Evolutionary conservation across 2,329 filamentous ascomycete species (phyloP).

Genomic region (Calonectria ilicicola): DNA sequence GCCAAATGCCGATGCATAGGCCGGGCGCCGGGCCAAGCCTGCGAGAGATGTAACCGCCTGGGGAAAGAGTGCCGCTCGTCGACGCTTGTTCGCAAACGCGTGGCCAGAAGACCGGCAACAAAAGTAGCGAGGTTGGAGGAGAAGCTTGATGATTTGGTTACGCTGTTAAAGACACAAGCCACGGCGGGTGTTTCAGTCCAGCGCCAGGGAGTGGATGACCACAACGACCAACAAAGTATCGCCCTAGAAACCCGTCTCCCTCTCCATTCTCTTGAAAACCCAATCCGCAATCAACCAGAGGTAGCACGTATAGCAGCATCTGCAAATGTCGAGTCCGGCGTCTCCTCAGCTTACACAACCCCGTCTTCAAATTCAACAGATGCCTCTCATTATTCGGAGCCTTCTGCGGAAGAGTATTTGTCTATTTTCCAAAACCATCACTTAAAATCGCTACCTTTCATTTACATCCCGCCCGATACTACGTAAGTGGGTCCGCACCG

Average conservation of each 20-base stretch:
- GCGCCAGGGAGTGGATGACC: not conserved
- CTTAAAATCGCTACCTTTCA: slow-evolving; percentile 44
- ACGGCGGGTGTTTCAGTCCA: not conserved
- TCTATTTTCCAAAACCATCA: slow-evolving; percentile 38
- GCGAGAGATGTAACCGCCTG: slow-evolving; percentile 55
- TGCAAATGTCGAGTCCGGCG: not conserved
- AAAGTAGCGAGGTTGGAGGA: slow-evolving; percentile 40
- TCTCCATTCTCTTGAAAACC: not conserved
- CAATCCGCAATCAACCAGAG: not conserved
- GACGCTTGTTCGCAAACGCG: slow-evolving; percentile 46
- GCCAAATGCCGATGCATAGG: slow-evolving; percentile 58
- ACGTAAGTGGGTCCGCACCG: slow-evolving; percentile 15
- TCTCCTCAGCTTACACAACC: not conserved
- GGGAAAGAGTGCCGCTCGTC: slow-evolving; percentile 54
- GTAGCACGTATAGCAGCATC: not conserved
- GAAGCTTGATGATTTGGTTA: slow-evolving; percentile 43
- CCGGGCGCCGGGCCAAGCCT: slow-evolving; percentile 41
- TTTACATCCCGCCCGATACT: slow-evolving; percentile 30
- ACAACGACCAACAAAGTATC: not conserved
- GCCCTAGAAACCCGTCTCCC: not conserved
- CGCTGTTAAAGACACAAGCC: slow-evolving; percentile 42
- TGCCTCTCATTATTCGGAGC: not conserved
- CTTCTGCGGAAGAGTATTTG: slow-evolving; percentile 20
- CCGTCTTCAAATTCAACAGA: not conserved
- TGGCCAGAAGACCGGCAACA: slow-evolving; percentile 31